These are phyloP conservation scores for Neurospora sp. DNA, from an alignment of 495 filamentous ascomycete species.

Conservation along the genomic window DNA sequence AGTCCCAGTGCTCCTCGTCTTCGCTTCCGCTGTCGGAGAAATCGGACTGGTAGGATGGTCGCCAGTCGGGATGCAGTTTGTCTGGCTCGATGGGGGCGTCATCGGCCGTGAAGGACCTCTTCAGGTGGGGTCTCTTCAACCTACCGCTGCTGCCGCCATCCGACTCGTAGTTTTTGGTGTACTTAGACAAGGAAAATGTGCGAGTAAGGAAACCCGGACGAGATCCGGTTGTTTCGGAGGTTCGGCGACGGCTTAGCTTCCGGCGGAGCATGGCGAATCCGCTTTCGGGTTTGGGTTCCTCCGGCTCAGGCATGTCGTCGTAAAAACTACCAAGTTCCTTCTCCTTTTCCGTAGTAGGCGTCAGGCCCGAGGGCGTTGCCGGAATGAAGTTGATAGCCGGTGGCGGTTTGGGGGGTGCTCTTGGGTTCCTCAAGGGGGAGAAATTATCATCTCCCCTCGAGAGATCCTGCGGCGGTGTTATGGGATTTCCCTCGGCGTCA, in stretches of 20 bases:
- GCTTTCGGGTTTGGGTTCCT: constrained; percentile 24
- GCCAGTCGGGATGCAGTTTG: constrained; percentile 73
- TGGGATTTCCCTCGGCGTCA: constrained; percentile 32
- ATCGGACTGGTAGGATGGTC: constrained; percentile 58
- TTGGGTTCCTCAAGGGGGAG: constrained; percentile 67
- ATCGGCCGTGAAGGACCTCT: constrained; percentile 29
- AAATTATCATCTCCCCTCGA: constrained; percentile 42
- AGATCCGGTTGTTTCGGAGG: constrained; percentile 37
- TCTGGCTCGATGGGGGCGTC: constrained; percentile 38
- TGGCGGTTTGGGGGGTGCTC: constrained; percentile 44
- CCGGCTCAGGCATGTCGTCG: constrained; percentile 24
- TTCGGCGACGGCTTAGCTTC: constrained; percentile 45
- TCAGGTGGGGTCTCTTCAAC: constrained; percentile 27
- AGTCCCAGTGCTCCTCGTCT: constrained; percentile 27
- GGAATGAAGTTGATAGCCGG: constrained; percentile 67
- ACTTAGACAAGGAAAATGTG: constrained; percentile 32
- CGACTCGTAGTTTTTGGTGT: constrained; percentile 7
- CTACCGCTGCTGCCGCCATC: constrained; percentile 18
- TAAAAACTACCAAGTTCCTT: constrained; percentile 40
- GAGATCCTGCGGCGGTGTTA: constrained; percentile 39
- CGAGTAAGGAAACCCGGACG: constrained; percentile 31
- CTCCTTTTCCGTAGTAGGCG: constrained; percentile 45
- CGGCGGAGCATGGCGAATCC: constrained; percentile 47
- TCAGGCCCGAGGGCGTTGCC: constrained; percentile 52
- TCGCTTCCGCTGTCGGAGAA: constrained; percentile 45